These are phyloP conservation scores for Kwoniella dejecticola DNA, from an alignment of 768 basidiomycete species.

Conservation along the genomic window DNA sequence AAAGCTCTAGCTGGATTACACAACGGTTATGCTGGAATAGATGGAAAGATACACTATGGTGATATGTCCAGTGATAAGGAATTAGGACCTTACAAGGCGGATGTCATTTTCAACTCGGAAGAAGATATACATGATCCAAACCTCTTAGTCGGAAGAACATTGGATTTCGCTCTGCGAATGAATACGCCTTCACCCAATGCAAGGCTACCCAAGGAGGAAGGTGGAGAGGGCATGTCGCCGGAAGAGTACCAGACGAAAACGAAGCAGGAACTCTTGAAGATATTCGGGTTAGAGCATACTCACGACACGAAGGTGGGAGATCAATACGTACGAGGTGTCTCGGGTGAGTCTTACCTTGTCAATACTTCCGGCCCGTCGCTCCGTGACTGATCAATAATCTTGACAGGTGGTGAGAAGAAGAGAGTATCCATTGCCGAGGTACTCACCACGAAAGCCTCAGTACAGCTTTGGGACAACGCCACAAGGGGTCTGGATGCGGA, in stretches of 20 bases:
- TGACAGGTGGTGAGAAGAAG: slow-evolving; percentile 50
- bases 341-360: slow-evolving; percentile 41
- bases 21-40: slow-evolving; percentile 66
- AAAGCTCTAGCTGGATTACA: slow-evolving; percentile 75
- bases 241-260: slow-evolving; percentile 55
- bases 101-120: slow-evolving; percentile 46
- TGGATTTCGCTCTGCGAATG: slow-evolving; percentile 48
- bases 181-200: slow-evolving; percentile 40
- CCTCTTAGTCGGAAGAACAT: slow-evolving; percentile 45
- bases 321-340: slow-evolving; percentile 57
- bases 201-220: slow-evolving; percentile 23
- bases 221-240: slow-evolving; percentile 28
- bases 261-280: slow-evolving; percentile 52
- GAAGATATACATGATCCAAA: slow-evolving; percentile 48
- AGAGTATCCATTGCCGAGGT: slow-evolving; percentile 52
- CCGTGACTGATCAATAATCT: no score
- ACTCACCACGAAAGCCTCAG: slow-evolving; percentile 38
- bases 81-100: slow-evolving; percentile 30
- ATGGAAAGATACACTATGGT: slow-evolving; percentile 73
- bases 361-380: no score
- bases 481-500: slow-evolving; percentile 51
- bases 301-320: slow-evolving; percentile 53
- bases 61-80: slow-evolving; percentile 38
- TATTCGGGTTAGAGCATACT: slow-evolving; percentile 49
- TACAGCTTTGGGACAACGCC: slow-evolving; percentile 50